Percentiles rank a stretch among this genome's conserved stretches.
These are phyloP conservation scores for Penicillium freii DNA, from an alignment of 2,329 filamentous ascomycete genomes.

Conservation along the genomic window DNA sequence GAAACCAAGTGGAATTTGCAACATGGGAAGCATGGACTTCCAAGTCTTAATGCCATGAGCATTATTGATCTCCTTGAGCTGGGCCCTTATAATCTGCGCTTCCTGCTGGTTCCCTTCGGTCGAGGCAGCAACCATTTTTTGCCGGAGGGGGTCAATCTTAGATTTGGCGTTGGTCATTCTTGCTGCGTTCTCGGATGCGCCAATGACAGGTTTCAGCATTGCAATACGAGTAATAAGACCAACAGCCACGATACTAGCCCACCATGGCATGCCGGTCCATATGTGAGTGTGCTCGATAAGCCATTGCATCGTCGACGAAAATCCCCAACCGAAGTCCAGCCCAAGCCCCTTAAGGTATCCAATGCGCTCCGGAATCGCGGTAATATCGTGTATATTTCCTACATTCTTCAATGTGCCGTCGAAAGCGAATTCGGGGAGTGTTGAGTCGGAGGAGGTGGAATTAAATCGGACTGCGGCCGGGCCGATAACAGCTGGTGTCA, in stretches of 20 bases:
- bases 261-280: slow-evolving; percentile 75
- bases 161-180: slow-evolving; percentile 62
- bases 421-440: slow-evolving; percentile 15
- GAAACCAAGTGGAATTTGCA: slow-evolving; percentile 70
- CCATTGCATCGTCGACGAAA: slow-evolving; percentile 71
- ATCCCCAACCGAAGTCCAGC: slow-evolving; percentile 82
- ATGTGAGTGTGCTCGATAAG: slow-evolving; percentile 80
- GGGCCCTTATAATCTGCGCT: slow-evolving; percentile 47
- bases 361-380: slow-evolving; percentile 68
- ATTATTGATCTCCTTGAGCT: slow-evolving; percentile 54
- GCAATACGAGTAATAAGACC: slow-evolving; percentile 63
- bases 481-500: slow-evolving; percentile 22
- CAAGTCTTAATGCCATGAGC: slow-evolving; percentile 54
- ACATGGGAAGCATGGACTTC: slow-evolving; percentile 55
- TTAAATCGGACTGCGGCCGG: slow-evolving; percentile 39
- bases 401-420: slow-evolving; percentile 15
- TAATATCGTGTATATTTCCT: slow-evolving; percentile 38
- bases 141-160: slow-evolving; percentile 55
- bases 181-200: slow-evolving; percentile 61
- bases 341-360: slow-evolving; percentile 82
- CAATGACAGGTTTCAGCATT: slow-evolving; percentile 65
- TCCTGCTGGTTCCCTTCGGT: slow-evolving; percentile 48
- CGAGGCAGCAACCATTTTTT: slow-evolving; percentile 51
- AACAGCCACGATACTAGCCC: slow-evolving; percentile 66
- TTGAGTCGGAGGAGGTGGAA: slow-evolving; percentile 32